A percentile compares a stretch with the other conserved stretches of the same genome.
Evolutionary conservation across 345 rosid species (phyloP).

Genomic region (Arabis hirsuta): DNA sequence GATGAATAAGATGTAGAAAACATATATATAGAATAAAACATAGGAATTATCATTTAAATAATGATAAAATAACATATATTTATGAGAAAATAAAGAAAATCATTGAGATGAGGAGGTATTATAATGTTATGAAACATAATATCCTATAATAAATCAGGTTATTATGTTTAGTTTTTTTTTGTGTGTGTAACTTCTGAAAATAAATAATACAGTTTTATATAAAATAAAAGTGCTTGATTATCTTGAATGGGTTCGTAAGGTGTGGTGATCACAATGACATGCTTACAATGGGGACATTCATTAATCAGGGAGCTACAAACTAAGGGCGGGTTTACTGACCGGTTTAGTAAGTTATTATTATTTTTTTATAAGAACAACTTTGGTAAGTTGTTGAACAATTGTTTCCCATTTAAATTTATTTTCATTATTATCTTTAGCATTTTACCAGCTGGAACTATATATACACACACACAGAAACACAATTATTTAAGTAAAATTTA

Average conservation of each 20-base stretch:
- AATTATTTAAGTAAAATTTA: conserved; percentile 15
- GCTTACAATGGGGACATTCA: conserved; percentile 33
- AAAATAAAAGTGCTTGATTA: not conserved
- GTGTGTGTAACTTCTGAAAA: no score
- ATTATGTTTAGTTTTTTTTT: not conserved
- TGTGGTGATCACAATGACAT: conserved; percentile 29
- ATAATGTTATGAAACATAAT: not conserved
- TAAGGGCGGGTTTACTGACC: conserved; percentile 33
- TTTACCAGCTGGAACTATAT: conserved; percentile 15
- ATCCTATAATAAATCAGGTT: not conserved
- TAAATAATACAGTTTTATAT: not conserved
- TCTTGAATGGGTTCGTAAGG: conserved; percentile 10
- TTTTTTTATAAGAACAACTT: not conserved
- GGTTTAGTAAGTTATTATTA: conserved; percentile 35
- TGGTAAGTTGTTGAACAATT: conserved; percentile 39
- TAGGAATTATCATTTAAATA: no score
- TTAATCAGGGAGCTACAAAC: conserved; percentile 38
- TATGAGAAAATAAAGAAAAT: no score
- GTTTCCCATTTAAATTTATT: conserved; percentile 1
- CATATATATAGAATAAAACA: no score
- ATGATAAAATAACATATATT: no score
- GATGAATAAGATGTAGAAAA: no score
- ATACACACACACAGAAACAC: not conserved
- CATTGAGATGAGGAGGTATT: not conserved
- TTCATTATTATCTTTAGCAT: conserved; percentile 16